Evolutionary conservation across 2,329 filamentous ascomycete species (phyloP).

Genomic region (Didymella arachidicola): DNA sequence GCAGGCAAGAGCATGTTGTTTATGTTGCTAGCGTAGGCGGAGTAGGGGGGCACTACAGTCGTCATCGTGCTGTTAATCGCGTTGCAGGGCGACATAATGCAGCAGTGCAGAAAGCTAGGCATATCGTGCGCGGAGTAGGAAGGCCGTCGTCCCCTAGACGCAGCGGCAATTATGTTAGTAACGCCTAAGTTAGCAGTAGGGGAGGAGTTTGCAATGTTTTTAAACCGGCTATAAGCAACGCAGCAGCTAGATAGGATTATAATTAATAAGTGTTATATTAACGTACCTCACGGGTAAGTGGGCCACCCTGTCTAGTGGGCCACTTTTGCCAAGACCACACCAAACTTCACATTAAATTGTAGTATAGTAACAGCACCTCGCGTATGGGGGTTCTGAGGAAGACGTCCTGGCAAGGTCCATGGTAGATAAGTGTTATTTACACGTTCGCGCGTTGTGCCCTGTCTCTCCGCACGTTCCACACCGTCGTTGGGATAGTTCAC

Average conservation of each 20-base stretch:
- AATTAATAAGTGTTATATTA: conserved; percentile 30
- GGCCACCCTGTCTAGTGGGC: too few species aligned
- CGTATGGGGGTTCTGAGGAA: too few species aligned
- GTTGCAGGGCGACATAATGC: background rate
- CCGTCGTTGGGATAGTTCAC: too few species aligned
- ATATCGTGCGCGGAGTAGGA: conserved; percentile 31
- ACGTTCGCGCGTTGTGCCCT: too few species aligned
- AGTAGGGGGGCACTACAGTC: background rate
- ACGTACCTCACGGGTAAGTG: too few species aligned
- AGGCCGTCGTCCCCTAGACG: conserved; percentile 21
- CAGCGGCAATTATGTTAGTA: conserved; percentile 32
- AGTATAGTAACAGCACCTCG: too few species aligned
- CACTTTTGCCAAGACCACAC: too few species aligned
- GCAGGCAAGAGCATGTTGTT: conserved; percentile 2
- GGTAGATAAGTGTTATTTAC: too few species aligned
- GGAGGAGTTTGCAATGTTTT: conserved; percentile 30
- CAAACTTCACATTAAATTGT: too few species aligned
- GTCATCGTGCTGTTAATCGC: background rate
- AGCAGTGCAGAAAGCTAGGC: conserved; percentile 4
- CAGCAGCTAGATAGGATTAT: conserved; percentile 30
- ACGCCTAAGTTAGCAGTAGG: conserved; percentile 34
- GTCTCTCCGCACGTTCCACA: too few species aligned
- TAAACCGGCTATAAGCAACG: conserved; percentile 27
- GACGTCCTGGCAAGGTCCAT: too few species aligned
- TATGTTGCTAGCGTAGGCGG: background rate